A percentile compares a stretch with the other conserved stretches of the same genome.
Conservation (phyloP, 83 land plant species). For the Picea abies region DNA sequence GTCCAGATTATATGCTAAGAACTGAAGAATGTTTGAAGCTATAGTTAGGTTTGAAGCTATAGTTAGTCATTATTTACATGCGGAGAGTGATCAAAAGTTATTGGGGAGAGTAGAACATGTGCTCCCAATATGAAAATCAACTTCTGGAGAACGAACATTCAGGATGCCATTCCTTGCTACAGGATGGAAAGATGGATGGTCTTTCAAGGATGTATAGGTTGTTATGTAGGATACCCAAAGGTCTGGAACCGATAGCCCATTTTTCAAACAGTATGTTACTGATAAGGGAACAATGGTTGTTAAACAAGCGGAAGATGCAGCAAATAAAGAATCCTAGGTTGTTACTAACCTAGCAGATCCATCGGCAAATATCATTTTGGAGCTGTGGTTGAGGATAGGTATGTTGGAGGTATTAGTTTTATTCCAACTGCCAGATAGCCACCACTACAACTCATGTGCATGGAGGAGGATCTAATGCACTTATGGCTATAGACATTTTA, state of each 20-base stretch:
- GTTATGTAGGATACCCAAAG: conserved; percentile 8
- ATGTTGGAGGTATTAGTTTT: no score
- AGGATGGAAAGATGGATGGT: conserved; percentile 77
- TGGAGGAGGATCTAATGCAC: no score
- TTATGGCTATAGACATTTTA: no score
- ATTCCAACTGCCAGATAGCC: no score
- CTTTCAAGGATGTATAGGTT: conserved; percentile 82
- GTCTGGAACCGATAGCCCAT: conserved; percentile 37
- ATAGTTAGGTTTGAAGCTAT: conserved; percentile 17
- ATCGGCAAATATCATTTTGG: no score
- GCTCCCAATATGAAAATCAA: conserved; percentile 51
- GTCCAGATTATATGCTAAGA: conserved; percentile 74
- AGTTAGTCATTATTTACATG: conserved; percentile 80
- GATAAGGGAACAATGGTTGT: conserved; percentile 80
- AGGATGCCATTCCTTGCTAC: conserved; percentile 55
- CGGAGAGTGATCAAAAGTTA: conserved; percentile 84
- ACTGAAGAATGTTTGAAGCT: conserved; percentile 86
- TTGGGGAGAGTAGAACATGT: conserved; percentile 82
- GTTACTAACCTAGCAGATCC: no score
- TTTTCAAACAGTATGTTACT: conserved; percentile 83
- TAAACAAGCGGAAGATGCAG: conserved; percentile 92
- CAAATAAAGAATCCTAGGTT: conserved; percentile 21
- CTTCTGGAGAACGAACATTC: conserved; percentile 75
- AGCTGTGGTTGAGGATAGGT: no score
- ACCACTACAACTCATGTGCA: no score